Conservation (phyloP, 495 filamentous ascomycete genomes). For the Podospora pseudopauciseta region DNA sequence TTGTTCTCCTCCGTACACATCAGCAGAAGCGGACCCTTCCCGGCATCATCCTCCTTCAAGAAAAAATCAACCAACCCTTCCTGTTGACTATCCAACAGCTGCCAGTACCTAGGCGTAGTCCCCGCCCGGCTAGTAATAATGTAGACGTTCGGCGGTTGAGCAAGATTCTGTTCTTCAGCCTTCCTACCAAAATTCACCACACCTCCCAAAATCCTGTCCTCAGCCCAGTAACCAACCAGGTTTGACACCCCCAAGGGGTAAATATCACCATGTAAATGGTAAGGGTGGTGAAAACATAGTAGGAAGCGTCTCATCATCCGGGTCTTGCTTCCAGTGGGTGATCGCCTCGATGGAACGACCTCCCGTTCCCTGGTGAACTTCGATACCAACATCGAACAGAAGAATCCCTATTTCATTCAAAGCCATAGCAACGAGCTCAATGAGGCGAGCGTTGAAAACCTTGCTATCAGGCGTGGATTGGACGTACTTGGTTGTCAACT, state of each 20-base stretch:
- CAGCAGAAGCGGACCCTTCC: background rate
- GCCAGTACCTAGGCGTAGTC: constrained; percentile 19
- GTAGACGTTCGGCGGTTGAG: constrained; percentile 17
- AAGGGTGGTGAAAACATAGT: constrained; percentile 27
- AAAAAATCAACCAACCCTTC: constrained; percentile 24
- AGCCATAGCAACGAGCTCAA: constrained; percentile 30
- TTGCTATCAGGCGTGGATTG: constrained; percentile 18
- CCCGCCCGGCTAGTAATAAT: constrained; percentile 19
- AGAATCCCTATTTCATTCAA: constrained; percentile 31
- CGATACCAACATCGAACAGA: constrained; percentile 22
- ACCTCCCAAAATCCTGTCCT: constrained; percentile 32
- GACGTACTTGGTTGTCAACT: constrained; percentile 23
- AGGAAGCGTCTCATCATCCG: constrained; percentile 8
- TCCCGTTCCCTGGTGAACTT: constrained; percentile 5
- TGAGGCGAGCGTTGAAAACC: constrained; percentile 25
- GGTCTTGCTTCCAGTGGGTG: constrained; percentile 8
- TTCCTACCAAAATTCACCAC: constrained; percentile 33
- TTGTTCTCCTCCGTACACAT: background rate
- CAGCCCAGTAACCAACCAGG: constrained; percentile 37
- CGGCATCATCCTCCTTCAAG: background rate
- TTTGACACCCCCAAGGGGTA: constrained; percentile 33
- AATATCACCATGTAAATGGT: constrained; percentile 24
- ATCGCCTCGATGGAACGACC: constrained; percentile 15
- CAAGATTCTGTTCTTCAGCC: background rate
- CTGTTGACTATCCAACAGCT: constrained; percentile 25